Evolutionary conservation across 2,329 filamentous ascomycete genomes (phyloP).

Genomic region (Fusarium acutatum): DNA sequence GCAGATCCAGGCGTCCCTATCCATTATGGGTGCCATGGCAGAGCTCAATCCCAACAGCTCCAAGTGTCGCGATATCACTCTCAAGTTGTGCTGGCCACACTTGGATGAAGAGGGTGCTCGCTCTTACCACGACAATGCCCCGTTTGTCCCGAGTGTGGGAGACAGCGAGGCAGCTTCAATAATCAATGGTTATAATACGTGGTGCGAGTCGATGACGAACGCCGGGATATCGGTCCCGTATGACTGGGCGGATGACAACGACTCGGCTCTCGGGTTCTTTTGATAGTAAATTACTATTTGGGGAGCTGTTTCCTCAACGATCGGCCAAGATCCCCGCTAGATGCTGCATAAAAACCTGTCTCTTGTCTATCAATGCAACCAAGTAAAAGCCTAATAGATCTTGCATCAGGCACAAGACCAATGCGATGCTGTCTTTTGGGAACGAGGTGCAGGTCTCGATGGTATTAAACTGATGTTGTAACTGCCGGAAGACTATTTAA

Average conservation of each 20-base stretch:
- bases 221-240: conserved; percentile 14
- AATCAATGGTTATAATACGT: conserved; percentile 27
- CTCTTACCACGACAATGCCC: conserved; percentile 3
- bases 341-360: not conserved
- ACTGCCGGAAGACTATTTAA: not conserved
- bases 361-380: not conserved
- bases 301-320: not conserved
- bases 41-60: conserved; percentile 32
- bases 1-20: conserved; percentile 24
- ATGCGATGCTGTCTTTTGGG: not conserved
- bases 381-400: not conserved
- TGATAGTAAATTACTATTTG: not conserved
- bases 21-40: conserved; percentile 27
- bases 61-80: conserved; percentile 32
- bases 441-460: not conserved
- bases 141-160: conserved; percentile 10
- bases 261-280: conserved; percentile 16
- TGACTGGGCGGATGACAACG: conserved; percentile 27
- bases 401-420: not conserved
- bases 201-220: conserved; percentile 31
- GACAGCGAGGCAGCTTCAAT: conserved; percentile 30
- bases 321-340: not conserved
- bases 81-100: conserved; percentile 32
- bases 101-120: conserved; percentile 13
- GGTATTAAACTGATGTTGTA: not conserved